Conservation (phyloP, 75 land plant species). For the Azolla pinnata region DNA sequence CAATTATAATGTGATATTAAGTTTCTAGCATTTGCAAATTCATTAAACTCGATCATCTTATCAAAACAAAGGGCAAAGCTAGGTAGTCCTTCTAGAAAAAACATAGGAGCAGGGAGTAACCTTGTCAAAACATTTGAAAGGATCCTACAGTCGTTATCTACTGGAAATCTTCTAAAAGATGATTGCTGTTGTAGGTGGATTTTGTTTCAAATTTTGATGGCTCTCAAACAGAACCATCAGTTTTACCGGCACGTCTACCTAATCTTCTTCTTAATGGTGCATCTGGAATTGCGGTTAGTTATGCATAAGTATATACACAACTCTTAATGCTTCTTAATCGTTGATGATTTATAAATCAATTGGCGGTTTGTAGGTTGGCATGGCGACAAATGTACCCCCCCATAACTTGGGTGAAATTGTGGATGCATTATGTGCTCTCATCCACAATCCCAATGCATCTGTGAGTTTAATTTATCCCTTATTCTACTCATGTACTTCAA, state of each 20-base stretch:
- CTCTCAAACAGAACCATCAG: slow-evolving; percentile 88
- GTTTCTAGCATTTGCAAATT: no score
- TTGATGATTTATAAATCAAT: background rate
- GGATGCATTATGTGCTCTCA: slow-evolving; percentile 78
- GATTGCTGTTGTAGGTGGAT: slow-evolving; percentile 53
- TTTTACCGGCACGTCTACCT: slow-evolving; percentile 87
- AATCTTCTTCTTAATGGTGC: slow-evolving; percentile 83
- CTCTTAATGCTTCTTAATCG: background rate
- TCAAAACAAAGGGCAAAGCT: no score
- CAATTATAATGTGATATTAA: background rate
- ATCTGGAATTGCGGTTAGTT: slow-evolving; percentile 87
- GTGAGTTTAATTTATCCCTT: background rate
- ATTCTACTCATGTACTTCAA: background rate
- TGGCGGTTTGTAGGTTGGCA: slow-evolving; percentile 62
- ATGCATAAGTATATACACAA: no score
- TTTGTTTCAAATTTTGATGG: slow-evolving; percentile 88
- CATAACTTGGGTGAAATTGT: slow-evolving; percentile 94
- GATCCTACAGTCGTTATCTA: background rate
- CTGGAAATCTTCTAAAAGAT: background rate
- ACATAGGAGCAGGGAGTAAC: no score
- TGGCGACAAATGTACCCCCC: slow-evolving; percentile 98
- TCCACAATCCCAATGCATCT: slow-evolving; percentile 85
- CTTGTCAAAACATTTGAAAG: background rate
- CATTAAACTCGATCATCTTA: no score
- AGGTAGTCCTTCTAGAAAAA: no score